Base-by-base conservation (phyloP, 2,329 filamentous ascomycete genomes). In the Penicillium sp. region DNA sequence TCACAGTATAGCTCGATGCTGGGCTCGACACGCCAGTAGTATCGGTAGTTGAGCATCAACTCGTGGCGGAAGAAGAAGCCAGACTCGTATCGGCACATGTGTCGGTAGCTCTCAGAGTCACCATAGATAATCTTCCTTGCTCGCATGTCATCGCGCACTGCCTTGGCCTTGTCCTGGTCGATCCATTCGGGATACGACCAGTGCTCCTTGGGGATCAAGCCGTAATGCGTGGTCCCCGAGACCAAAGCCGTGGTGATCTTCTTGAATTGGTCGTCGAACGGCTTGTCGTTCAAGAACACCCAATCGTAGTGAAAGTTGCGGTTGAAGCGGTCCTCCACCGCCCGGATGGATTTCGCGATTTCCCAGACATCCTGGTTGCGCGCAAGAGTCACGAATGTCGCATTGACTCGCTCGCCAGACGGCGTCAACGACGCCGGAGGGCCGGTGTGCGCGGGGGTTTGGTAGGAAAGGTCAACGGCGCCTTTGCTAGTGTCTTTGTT, bases 21-120 rank as follows among this genome's bases (percentile, higher is more conserved):
- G 66, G 94, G 94, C 81, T 99, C 94, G 14, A 99, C 94, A 65
- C 95, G 90, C 94, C 94, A 99, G 83, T 99, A 99, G 84, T 91
- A 99, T 71, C 99, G 94, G 76, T 96, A 99, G 72, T 97, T 91
- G 73, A 90, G 77, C 90, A 99, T 92, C 64, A 97, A 78, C 28
- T 85, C 83, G 73, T 99, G 94, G 60, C 89, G 91, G 85, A 97
- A 99, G 83, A 99, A 99, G 82, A 99, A 99, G 40, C 94, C 94
- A 7, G 93, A 97, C 77, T 99, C 94, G 71, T 96, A 99, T 62
- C 94, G 90, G 77, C 94, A 99, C 94, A 99, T 99, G 81, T 99
- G 95, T 62, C 94, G 87, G 80, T 99, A 99, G 78, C 90, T 96
- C 77, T 96, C 78, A 11, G 91, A 96, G 75, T 97, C 94, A 60